These are phyloP conservation scores for Colletotrichum phormii DNA, from an alignment of 2,329 filamentous ascomycete species.

Conservation along the genomic window DNA sequence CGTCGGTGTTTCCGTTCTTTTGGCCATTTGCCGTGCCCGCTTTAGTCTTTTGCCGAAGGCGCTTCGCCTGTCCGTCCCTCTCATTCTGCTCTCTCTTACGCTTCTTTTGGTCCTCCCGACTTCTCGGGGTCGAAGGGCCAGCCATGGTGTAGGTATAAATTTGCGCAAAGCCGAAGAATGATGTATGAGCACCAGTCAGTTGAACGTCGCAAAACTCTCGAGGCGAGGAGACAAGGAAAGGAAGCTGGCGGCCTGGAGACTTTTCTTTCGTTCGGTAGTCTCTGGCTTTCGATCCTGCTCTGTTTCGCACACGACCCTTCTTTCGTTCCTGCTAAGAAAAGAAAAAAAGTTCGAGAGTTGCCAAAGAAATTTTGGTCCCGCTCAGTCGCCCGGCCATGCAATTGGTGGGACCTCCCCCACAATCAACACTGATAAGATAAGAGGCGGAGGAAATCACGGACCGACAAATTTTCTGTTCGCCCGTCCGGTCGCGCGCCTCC, in stretches of 20 bases:
- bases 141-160: conserved; percentile 46
- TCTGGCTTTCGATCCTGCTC: conserved; percentile 30
- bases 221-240: neutral
- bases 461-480: conserved; percentile 34
- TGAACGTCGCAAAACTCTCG: neutral
- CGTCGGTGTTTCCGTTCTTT: conserved; percentile 25
- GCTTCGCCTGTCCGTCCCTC: conserved; percentile 52
- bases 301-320: conserved; percentile 23
- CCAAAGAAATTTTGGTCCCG: conserved; percentile 39
- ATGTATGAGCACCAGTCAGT: neutral
- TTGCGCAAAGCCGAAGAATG: neutral
- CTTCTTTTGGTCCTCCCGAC: conserved; percentile 55
- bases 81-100: conserved; percentile 60
- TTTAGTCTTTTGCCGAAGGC: conserved; percentile 45
- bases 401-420: conserved; percentile 32
- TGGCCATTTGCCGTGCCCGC: conserved; percentile 38
- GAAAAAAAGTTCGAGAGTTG: conserved; percentile 38
- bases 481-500: neutral
- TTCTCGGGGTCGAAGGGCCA: conserved; percentile 45
- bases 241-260: conserved; percentile 8
- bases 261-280: conserved; percentile 20
- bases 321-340: conserved; percentile 6
- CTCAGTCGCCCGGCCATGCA: conserved; percentile 29
- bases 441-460: conserved; percentile 24
- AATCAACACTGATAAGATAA: conserved; percentile 36